Conservation (phyloP, 768 basidiomycete species). For the Mycena floridula region DNA sequence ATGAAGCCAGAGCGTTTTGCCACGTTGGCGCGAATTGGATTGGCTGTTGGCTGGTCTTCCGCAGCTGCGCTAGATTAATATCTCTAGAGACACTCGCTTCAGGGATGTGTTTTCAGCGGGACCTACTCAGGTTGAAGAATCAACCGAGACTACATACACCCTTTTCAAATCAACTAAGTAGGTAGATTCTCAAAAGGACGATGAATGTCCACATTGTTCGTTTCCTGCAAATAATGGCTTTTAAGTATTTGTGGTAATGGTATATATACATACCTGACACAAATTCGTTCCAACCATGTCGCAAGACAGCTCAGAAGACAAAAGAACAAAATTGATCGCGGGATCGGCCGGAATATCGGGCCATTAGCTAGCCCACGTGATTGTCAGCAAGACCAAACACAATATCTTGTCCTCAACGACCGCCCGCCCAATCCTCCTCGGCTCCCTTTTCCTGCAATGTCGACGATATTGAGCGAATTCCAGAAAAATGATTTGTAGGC, state of each 20-base stretch:
- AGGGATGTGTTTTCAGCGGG: too few species aligned
- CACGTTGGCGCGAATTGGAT: too few species aligned
- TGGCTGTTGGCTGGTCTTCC: too few species aligned
- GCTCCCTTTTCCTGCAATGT: background rate
- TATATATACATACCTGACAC: background rate
- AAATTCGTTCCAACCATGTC: too few species aligned
- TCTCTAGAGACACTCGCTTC: too few species aligned
- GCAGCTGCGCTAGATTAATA: too few species aligned
- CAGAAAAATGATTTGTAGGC: background rate
- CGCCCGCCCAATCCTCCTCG: background rate
- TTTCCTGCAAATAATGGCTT: background rate
- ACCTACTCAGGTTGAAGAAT: too few species aligned
- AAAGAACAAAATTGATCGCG: background rate
- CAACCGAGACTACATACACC: too few species aligned
- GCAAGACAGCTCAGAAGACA: background rate
- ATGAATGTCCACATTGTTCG: background rate
- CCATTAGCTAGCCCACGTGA: background rate
- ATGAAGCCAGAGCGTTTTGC: too few species aligned
- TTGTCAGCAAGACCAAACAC: background rate
- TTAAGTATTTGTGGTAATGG: too few species aligned
- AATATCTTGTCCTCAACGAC: background rate
- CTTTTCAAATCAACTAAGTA: too few species aligned
- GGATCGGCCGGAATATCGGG: background rate
- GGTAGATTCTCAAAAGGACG: too few species aligned
- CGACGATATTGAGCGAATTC: background rate